phyloP scores from a whole-genome alignment of 169 alveolate species.

The Theileria orientalis region DNA sequence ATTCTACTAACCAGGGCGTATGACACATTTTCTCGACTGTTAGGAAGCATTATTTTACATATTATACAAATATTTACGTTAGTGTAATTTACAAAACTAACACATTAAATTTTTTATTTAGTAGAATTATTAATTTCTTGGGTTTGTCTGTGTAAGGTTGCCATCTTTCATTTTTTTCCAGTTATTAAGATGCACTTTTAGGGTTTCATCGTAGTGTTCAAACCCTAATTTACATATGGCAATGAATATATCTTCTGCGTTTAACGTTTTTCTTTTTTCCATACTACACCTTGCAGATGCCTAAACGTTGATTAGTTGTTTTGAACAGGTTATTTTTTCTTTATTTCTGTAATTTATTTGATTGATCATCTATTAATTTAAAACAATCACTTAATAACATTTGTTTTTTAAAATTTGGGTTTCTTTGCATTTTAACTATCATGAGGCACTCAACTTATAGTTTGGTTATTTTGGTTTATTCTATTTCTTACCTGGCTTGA shows the following conservation, averaged over 20 bases:
- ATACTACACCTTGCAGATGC: slow-evolving; percentile 91
- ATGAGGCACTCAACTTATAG: neutral
- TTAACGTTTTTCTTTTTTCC: slow-evolving; percentile 91
- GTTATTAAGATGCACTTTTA: slow-evolving; percentile 38
- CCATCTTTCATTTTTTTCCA: slow-evolving; percentile 40
- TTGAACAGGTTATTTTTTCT: neutral
- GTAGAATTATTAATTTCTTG: neutral
- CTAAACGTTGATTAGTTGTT: slow-evolving; percentile 22
- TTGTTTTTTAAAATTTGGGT: too few relatives aligned
- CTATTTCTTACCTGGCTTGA: slow-evolving; percentile 83
- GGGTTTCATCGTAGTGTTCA: slow-evolving; percentile 53
- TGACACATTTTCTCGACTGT: neutral
- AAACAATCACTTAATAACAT: too few relatives aligned
- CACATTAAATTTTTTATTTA: neutral
- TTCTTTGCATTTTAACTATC: too few relatives aligned
- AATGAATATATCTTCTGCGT: slow-evolving; percentile 90
- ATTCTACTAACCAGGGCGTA: neutral
- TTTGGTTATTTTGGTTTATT: too few relatives aligned
- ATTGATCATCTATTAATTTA: too few relatives aligned
- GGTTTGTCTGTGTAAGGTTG: neutral
- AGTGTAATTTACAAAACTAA: too few relatives aligned
- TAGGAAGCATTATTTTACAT: neutral
- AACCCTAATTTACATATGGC: slow-evolving; percentile 90
- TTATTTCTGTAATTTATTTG: neutral
- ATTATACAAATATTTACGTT: neutral